These are phyloP conservation scores for Trichoderma polysporum DNA, from an alignment of 2,329 filamentous ascomycete species.

Conservation along the genomic window DNA sequence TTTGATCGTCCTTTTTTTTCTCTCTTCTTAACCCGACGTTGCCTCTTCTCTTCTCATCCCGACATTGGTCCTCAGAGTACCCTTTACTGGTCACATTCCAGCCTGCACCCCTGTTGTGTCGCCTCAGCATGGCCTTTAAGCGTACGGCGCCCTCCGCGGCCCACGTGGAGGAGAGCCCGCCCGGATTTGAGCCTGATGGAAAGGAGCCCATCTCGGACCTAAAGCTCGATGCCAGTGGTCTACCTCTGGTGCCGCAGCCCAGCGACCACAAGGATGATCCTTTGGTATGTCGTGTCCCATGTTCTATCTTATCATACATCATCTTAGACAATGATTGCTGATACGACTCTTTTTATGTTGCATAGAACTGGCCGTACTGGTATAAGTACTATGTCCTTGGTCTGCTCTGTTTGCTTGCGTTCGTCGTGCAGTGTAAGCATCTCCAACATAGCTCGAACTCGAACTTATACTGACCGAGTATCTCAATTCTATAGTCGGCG, in stretches of 20 bases:
- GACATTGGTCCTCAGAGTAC: background rate
- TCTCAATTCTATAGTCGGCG: background rate
- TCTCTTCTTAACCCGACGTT: background rate
- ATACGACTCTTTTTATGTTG: background rate
- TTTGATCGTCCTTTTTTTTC: background rate
- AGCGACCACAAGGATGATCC: conserved; percentile 18
- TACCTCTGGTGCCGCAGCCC: conserved; percentile 14
- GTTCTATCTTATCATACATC: background rate
- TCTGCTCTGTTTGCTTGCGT: conserved; percentile 9
- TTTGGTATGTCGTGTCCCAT: background rate
- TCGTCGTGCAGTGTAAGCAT: conserved; percentile 14
- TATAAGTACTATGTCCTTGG: conserved; percentile 13
- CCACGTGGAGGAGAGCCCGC: conserved; percentile 7
- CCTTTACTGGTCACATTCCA: background rate
- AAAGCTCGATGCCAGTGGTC: conserved; percentile 1
- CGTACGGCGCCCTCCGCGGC: background rate
- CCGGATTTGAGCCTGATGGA: conserved; percentile 2
- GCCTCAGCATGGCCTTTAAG: conserved; percentile 2
- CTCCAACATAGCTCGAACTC: background rate
- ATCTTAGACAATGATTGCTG: background rate
- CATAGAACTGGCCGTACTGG: conserved; percentile 5
- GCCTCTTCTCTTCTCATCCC: background rate
- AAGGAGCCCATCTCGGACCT: conserved; percentile 4
- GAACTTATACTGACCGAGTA: background rate
- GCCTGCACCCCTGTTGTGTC: too few relatives aligned